A percentile compares a stretch with the other conserved stretches of the same genome.
phyloP scores from a whole-genome alignment of 495 filamentous ascomycete genomes.

The Massariosphaeria phaeospora region DNA sequence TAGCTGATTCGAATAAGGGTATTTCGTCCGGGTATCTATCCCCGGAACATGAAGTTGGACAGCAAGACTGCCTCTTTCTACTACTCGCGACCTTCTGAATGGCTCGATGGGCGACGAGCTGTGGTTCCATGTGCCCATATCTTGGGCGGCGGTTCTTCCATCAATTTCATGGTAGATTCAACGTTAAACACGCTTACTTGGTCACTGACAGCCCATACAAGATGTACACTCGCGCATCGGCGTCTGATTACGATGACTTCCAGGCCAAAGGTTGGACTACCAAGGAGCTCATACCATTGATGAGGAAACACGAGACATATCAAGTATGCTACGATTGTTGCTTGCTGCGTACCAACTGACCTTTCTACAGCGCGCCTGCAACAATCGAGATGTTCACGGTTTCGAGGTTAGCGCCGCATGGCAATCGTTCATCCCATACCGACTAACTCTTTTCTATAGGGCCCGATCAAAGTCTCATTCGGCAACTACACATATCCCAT shows the following conservation, averaged over 20 bases:
- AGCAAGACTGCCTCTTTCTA: slow-evolving; percentile 86
- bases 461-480: slow-evolving; percentile 82
- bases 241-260: slow-evolving; percentile 81
- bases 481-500: slow-evolving; percentile 51
- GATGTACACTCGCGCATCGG: slow-evolving; percentile 84
- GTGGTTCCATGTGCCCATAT: slow-evolving; percentile 77
- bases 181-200: too few species aligned
- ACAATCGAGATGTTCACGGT: slow-evolving; percentile 69
- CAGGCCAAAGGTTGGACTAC: slow-evolving; percentile 76
- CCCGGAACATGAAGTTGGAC: slow-evolving; percentile 75
- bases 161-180: slow-evolving; percentile 68
- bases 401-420: too few species aligned
- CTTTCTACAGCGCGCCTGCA: slow-evolving; percentile 52
- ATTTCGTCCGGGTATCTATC: slow-evolving; percentile 72
- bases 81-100: slow-evolving; percentile 68
- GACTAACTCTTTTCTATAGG: too few species aligned
- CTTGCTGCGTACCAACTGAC: not conserved
- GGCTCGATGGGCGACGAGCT: slow-evolving; percentile 63
- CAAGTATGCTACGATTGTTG: slow-evolving; percentile 41
- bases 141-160: slow-evolving; percentile 70
- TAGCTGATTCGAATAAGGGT: slow-evolving; percentile 41
- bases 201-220: slow-evolving; percentile 26
- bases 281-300: slow-evolving; percentile 70
- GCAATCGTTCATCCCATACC: too few species aligned
- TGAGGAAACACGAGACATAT: slow-evolving; percentile 80